Evolutionary conservation across 805 yeast species (phyloP).

Genomic region (Ogataea trehaloabstinens): DNA sequence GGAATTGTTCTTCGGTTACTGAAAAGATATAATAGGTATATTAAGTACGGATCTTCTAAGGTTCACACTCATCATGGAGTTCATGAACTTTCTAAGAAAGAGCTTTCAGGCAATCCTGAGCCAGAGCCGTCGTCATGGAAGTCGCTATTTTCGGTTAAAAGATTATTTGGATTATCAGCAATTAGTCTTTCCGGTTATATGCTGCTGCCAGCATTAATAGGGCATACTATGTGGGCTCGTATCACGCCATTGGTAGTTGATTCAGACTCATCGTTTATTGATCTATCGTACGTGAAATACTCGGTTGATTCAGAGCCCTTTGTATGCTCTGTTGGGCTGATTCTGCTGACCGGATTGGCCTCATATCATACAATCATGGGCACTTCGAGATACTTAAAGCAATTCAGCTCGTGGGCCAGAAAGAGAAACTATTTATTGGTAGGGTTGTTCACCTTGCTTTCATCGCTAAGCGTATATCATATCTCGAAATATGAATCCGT

Average conservation of each 20-base stretch:
- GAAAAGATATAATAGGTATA: conserved; percentile 31
- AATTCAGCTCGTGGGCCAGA: conserved; percentile 40
- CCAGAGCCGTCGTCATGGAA: too few relatives aligned
- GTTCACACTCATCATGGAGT: background rate
- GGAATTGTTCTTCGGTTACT: conserved; percentile 49
- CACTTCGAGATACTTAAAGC: conserved; percentile 42
- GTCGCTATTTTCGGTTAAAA: conserved; percentile 2
- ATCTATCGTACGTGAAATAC: conserved; percentile 50
- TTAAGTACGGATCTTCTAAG: conserved; percentile 22
- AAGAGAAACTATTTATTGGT: conserved; percentile 44
- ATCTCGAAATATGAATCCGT: conserved; percentile 22
- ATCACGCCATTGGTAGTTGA: conserved; percentile 51
- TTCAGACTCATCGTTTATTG: conserved; percentile 62
- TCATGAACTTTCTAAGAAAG: background rate
- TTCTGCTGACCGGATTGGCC: conserved; percentile 37
- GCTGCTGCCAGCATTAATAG: conserved; percentile 40
- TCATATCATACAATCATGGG: conserved; percentile 60
- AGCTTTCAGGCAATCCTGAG: background rate
- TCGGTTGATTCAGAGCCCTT: conserved; percentile 21
- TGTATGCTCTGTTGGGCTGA: conserved; percentile 24
- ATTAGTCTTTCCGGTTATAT: conserved; percentile 59
- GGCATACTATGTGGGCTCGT: conserved; percentile 50
- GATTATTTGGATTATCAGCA: conserved; percentile 51
- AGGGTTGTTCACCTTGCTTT: conserved; percentile 34
- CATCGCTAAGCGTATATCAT: conserved; percentile 35